Evolutionary conservation across 2,329 filamentous ascomycete species (phyloP).

Genomic region (Aspergillus melleus): DNA sequence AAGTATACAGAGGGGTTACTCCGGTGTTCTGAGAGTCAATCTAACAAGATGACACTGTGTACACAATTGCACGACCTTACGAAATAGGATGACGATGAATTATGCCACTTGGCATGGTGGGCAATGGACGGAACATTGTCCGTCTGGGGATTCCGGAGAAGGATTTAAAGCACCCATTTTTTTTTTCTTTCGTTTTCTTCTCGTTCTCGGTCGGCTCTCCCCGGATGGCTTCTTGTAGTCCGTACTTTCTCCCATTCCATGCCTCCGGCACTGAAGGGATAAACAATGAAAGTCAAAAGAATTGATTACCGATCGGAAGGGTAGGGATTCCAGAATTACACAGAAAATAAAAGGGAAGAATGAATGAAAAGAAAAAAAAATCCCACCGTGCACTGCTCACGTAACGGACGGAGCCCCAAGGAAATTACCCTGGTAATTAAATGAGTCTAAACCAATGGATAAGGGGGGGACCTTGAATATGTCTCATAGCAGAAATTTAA

Average conservation of each 20-base stretch:
- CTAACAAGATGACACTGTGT: background rate
- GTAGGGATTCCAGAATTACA: background rate
- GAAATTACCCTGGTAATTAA: background rate
- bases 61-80: background rate
- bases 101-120: background rate
- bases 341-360: background rate
- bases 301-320: background rate
- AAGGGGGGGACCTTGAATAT: background rate
- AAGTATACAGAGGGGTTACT: too few relatives aligned
- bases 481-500: background rate
- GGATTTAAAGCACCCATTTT: background rate
- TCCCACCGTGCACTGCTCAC: background rate
- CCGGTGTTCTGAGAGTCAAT: background rate
- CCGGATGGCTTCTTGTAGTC: background rate
- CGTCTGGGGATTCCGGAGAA: constrained; percentile 7
- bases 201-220: background rate
- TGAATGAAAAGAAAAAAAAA: background rate
- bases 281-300: background rate
- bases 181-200: background rate
- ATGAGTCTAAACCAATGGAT: background rate
- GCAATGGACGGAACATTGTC: background rate
- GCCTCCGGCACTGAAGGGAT: background rate
- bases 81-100: background rate
- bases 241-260: background rate
- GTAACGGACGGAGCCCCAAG: background rate